Evolutionary conservation across 2,329 filamentous ascomycete genomes (phyloP).

Genomic region (Talaromyces sp.): DNA sequence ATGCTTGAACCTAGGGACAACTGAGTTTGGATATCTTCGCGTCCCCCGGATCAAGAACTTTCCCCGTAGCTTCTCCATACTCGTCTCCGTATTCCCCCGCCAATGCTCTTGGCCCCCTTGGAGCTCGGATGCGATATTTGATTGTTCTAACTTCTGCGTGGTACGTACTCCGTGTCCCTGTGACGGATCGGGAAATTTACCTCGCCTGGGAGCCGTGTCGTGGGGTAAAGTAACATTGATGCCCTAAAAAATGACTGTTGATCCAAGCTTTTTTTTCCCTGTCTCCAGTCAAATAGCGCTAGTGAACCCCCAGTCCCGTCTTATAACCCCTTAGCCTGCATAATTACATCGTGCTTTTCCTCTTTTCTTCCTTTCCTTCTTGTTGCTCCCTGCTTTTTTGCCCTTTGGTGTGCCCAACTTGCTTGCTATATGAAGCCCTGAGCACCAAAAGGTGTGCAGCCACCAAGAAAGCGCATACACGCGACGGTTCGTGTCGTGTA

Average conservation of each 20-base stretch:
- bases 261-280: background rate
- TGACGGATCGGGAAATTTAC: conserved; percentile 4
- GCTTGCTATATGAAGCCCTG: conserved; percentile 7
- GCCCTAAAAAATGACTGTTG: background rate
- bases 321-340: conserved; percentile 7
- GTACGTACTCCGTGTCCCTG: too few species aligned
- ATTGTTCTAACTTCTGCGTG: background rate
- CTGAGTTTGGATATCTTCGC: background rate
- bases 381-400: background rate
- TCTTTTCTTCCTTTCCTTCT: conserved; percentile 2
- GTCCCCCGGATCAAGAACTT: background rate
- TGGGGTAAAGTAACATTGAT: conserved; percentile 10
- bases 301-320: background rate
- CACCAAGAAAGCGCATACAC: background rate
- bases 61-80: background rate
- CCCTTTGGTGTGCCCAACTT: background rate
- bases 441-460: background rate
- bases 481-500: background rate
- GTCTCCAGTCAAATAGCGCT: background rate
- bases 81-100: background rate
- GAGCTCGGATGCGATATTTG: background rate
- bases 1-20: background rate
- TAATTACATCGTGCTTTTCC: conserved; percentile 2
- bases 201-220: background rate
- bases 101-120: background rate